Base-by-base conservation (phyloP, 345 rosid species). In the Jatropha curcas region DNA sequence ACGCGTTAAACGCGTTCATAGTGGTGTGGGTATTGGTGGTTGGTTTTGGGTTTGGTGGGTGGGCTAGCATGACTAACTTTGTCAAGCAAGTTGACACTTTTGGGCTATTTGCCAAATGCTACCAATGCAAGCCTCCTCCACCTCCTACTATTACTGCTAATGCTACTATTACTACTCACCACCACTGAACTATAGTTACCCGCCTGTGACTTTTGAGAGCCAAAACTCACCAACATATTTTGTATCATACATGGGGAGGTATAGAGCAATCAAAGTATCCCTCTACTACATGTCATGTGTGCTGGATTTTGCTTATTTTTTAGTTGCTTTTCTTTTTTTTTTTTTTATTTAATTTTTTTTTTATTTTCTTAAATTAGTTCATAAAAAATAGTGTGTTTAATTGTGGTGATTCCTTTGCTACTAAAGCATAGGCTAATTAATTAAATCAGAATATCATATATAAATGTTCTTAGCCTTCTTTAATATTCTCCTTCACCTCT, bases 51-150 rank as follows among this genome's bases (percentile, higher is more conserved):
- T 76, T 90, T 62, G 98, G 94, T 34, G 98, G 96, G 65, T 96
- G 99, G 99, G 99, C 99, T 5, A 96, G 99, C 83, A 70, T 96
- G 62, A 88, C 92, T 81, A 93, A 96, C 77, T 96, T 96, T 68
- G 86, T 96, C 20, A 82, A 67, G 74, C 99, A 96, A 82, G 88
- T 96, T 0, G 93, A 96, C 46, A 84, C 94, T 0, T 96, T 96
- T 67, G 99, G 99, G 22, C 92, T 96, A 48, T 96, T 96, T 17
- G 96, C 99, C 1, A 96, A 90, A 83, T 96, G 99, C 84, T 96
- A 96, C 79, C 99, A 96, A 70, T 96, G 99, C 89, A 91, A 95
- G 72, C 78, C 99, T 9, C 86, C 94, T 1, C 43, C 65, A 13
- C 78, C 97, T 4, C 72, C 84, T 0, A 59, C 80, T 0, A 84